Evolutionary conservation across 805 yeast genomes (phyloP).

Genomic region (Metschnikowia lunata): DNA sequence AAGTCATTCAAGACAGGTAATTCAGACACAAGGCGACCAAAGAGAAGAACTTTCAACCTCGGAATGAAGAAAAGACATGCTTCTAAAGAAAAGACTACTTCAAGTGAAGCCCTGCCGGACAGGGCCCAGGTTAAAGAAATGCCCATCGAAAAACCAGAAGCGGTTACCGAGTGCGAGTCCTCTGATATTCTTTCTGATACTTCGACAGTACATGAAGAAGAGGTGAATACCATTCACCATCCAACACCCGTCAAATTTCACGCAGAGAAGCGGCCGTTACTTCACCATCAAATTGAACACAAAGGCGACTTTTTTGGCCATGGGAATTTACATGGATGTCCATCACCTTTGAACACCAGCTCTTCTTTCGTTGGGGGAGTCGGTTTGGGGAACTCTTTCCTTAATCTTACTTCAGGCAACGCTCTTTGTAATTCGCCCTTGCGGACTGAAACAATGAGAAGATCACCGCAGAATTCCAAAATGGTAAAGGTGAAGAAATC

Average conservation of each 20-base stretch:
- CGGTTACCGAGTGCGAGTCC: neutral
- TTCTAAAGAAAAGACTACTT: neutral
- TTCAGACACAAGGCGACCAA: conserved; percentile 31
- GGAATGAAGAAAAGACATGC: conserved; percentile 3
- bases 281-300: conserved; percentile 5
- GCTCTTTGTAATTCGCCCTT: conserved; percentile 29
- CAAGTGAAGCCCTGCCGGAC: neutral
- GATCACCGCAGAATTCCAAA: conserved; percentile 4
- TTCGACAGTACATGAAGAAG: conserved; percentile 6
- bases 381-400: conserved; percentile 38
- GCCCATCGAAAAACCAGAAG: neutral
- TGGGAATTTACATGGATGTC: conserved; percentile 4
- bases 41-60: conserved; percentile 40
- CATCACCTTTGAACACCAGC: conserved; percentile 18
- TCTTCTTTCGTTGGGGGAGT: conserved; percentile 29
- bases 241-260: conserved; percentile 14
- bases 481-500: conserved; percentile 25
- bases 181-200: conserved; percentile 9
- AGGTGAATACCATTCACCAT: conserved; percentile 7
- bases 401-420: conserved; percentile 25
- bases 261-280: conserved; percentile 6
- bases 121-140: neutral
- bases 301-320: conserved; percentile 3
- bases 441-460: conserved; percentile 11
- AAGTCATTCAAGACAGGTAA: conserved; percentile 31